A percentile compares a stretch with the other conserved stretches of the same genome.
phyloP scores from a whole-genome alignment of 148 eudicot genomes.

The Persicaria maculosa region DNA sequence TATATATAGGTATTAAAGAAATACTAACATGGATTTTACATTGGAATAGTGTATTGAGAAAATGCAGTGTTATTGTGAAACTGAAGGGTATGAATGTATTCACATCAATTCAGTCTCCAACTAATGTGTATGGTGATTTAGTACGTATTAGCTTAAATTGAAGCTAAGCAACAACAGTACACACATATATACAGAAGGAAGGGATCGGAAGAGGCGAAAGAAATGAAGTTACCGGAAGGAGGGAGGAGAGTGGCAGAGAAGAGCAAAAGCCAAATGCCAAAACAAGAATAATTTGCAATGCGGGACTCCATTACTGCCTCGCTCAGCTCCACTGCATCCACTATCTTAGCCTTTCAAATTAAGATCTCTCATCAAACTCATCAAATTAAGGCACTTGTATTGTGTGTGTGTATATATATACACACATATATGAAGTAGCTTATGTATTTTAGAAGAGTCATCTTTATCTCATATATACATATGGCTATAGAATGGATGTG shows the following conservation, averaged over 20 bases:
- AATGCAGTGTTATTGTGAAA: too few relatives aligned
- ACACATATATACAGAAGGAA: background rate
- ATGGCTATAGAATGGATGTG: background rate
- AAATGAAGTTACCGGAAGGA: constrained; percentile 3
- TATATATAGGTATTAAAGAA: too few relatives aligned
- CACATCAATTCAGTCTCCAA: too few relatives aligned
- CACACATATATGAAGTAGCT: background rate
- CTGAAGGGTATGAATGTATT: too few relatives aligned
- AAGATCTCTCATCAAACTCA: background rate
- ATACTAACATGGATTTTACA: too few relatives aligned
- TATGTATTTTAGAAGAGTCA: too few relatives aligned
- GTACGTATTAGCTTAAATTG: background rate
- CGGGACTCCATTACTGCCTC: background rate
- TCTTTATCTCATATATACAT: background rate
- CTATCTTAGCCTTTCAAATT: background rate
- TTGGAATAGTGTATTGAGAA: too few relatives aligned
- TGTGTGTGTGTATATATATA: background rate
- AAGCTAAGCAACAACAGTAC: background rate
- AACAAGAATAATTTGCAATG: background rate
- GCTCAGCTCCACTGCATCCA: background rate
- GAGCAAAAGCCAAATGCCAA: constrained; percentile 7
- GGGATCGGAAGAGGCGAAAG: background rate
- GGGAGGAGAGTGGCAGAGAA: background rate
- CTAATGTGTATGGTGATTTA: too few relatives aligned
- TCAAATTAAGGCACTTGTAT: background rate